Evolutionary conservation across 1,284 basidiomycete genomes (phyloP).

Genomic region (Anthracocystis walkeri): DNA sequence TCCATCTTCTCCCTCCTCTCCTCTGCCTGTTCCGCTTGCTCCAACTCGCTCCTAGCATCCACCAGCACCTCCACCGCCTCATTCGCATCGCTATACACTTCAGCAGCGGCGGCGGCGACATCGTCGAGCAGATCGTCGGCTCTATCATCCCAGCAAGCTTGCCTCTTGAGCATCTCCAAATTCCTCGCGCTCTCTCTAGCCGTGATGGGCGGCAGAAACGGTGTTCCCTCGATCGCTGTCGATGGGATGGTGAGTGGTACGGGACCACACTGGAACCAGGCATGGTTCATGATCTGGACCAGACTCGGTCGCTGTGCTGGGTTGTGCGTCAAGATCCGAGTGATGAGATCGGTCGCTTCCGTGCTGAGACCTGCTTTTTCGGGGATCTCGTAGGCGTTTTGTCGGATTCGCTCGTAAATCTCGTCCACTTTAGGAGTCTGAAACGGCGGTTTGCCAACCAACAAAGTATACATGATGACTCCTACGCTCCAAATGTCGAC

Average conservation of each 20-base stretch:
- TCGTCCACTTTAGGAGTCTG: constrained; percentile 88
- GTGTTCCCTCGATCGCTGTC: constrained; percentile 79
- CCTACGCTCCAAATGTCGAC: constrained; percentile 98
- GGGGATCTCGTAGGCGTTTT: constrained; percentile 94
- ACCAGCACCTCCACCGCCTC: constrained; percentile 37
- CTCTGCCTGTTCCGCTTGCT: constrained; percentile 60
- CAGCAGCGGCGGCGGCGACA: background rate
- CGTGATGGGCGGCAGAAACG: constrained; percentile 77
- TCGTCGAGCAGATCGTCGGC: constrained; percentile 54
- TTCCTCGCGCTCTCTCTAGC: constrained; percentile 54
- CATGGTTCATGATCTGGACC: constrained; percentile 84
- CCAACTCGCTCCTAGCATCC: constrained; percentile 49
- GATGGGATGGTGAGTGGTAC: constrained; percentile 84
- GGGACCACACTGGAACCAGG: constrained; percentile 85
- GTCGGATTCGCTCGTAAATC: constrained; percentile 82
- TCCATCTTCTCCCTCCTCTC: constrained; percentile 73
- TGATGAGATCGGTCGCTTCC: constrained; percentile 83
- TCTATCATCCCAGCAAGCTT: constrained; percentile 56
- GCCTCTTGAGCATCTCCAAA: constrained; percentile 60
- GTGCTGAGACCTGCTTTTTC: constrained; percentile 79
- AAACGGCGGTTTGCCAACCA: constrained; percentile 94
- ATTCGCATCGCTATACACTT: constrained; percentile 23
- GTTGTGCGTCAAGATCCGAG: constrained; percentile 81
- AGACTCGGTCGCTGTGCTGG: constrained; percentile 80
- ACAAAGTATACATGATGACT: constrained; percentile 90